Base-by-base conservation (phyloP, 2,329 filamentous ascomycete species). In the Cercospora sojina region DNA sequence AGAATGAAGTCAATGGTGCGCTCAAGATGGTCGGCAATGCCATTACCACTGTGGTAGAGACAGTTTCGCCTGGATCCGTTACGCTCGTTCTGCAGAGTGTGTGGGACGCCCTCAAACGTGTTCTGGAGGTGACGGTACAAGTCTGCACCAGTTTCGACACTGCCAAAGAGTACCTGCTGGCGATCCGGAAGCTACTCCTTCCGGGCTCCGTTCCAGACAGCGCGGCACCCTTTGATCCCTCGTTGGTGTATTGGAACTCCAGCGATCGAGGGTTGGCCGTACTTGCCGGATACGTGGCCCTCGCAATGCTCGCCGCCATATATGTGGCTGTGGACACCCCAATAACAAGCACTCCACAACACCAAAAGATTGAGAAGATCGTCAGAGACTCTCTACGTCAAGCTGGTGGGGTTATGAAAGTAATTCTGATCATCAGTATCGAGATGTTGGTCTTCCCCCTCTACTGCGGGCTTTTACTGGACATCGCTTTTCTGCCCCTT, bases 381-480 rank as follows among this genome's bases (percentile, higher is more conserved):
- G 79, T 97, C 49, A 90, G 94, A 25, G 94, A 98, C 69, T 85
- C 89, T 1, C 84, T 99, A 23, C 90, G 93, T 69, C 96, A 99
- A 83, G 95, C 95, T 57, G 96, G 95, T 49, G 95, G 96, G 13
- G 94, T 99, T 9, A 88, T 97, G 84, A 99, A 99, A 79, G 95
- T 99, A 23, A 96, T 99, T 59, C 82, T 98, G 67, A 98, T 99
- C 74, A 99, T 99, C 71, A 95, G 93, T 70, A 99, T 99, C 73
- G 95, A 99, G 81, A 99, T 99, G 95, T 88, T 99, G 38, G 88
- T 93, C 6, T 99, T 99, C 75, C 95, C 95, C 0, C 84, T 99
- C 1, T 99, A 99, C 78, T 99, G 95, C 74, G 95, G 95, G 5
- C 84, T 97, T 38, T 85, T 99, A 1, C 87, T 99, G 35, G 95